Evolutionary conservation across 2,329 filamentous ascomycete species (phyloP), one percentile per base, ranked within the genome.

Genomic region (Camillea tinctor): DNA sequence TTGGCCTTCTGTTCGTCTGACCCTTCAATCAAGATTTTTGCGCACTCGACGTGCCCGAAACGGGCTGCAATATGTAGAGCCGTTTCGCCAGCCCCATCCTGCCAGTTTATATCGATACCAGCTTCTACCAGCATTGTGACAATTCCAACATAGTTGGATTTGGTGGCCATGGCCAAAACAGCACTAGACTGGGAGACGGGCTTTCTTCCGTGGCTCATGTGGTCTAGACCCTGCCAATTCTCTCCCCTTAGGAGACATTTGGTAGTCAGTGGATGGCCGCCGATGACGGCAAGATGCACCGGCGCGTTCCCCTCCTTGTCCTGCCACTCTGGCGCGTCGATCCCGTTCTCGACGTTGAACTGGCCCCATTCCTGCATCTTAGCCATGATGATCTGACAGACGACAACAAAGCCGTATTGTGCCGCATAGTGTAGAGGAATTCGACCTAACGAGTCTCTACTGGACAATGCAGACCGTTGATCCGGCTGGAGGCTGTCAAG

Each of bases 341-440:
- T 96, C 9, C 93, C 93, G 63, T 92, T 83, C 40, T 88, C 86
- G 24, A 93, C 88, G 69, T 96, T 84, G 70, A 97, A 97, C 68
- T 96, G 88, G 17, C 85, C 85, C 94, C 94, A 98, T 22, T 88
- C 84, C 72, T 94, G 91, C 88, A 99, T 93, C 69, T 90, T 89
- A 64, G 89, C 87, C 78, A 97, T 93, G 66, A 98, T 84, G 22
- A 93, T 83, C 71, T 96, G 85, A 71, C 92, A 97, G 9, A 97
- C 88, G n/a, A 92, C 86, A 3, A 95, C 91, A 68, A 97, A 93
- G 2, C 95, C 95, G 72, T 96, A 97, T 73, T 98, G 93, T 0
- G 95, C 94, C 2, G 93, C 93, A 72, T 97, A 97, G 73, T 98
- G 94, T 11, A 98, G 81, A 1, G 94, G 93, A 15, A 94, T 83